Evolutionary conservation across 1,139 yeast genomes (phyloP).

Genomic region (Maudiozyma humilis): DNA sequence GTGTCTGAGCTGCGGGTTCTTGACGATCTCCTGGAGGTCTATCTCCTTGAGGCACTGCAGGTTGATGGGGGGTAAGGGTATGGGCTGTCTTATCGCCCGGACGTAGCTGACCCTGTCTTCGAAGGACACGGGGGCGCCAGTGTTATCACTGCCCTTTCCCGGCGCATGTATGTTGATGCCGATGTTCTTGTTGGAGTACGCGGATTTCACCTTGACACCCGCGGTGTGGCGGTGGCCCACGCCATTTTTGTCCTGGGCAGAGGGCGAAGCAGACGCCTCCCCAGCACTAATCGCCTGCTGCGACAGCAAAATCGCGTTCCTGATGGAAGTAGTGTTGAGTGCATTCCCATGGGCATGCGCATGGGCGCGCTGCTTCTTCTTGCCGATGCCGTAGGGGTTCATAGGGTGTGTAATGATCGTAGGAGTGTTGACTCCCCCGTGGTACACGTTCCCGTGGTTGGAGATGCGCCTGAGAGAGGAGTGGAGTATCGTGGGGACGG

Average conservation of each 20-base stretch:
- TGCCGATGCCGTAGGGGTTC: conserved; percentile 9
- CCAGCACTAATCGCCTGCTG: conserved; percentile 5
- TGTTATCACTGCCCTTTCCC: background rate
- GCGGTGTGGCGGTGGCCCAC: background rate
- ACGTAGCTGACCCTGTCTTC: conserved; percentile 26
- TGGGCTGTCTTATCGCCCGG: conserved; percentile 18
- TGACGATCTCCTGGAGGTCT: conserved; percentile 79
- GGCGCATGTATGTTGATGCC: background rate
- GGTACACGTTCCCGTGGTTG: conserved; percentile 1
- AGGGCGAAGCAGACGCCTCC: too few relatives aligned
- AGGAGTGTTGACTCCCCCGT: background rate
- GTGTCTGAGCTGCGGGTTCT: conserved; percentile 87
- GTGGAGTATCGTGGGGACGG: conserved; percentile 31
- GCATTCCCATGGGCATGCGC: background rate
- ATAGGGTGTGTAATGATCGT: conserved; percentile 7
- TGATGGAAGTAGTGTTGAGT: conserved; percentile 8
- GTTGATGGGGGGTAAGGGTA: conserved; percentile 68
- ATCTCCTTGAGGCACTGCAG: conserved; percentile 76
- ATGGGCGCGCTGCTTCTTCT: conserved; percentile 8
- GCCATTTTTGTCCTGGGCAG: too few relatives aligned
- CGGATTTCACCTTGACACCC: background rate
- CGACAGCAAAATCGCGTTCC: conserved; percentile 5
- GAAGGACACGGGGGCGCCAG: conserved; percentile 11
- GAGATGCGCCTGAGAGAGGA: conserved; percentile 27
- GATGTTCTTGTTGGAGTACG: background rate